These are phyloP conservation scores for Trichoderma atroviride DNA, from an alignment of 2,329 filamentous ascomycete genomes.

Conservation along the genomic window DNA sequence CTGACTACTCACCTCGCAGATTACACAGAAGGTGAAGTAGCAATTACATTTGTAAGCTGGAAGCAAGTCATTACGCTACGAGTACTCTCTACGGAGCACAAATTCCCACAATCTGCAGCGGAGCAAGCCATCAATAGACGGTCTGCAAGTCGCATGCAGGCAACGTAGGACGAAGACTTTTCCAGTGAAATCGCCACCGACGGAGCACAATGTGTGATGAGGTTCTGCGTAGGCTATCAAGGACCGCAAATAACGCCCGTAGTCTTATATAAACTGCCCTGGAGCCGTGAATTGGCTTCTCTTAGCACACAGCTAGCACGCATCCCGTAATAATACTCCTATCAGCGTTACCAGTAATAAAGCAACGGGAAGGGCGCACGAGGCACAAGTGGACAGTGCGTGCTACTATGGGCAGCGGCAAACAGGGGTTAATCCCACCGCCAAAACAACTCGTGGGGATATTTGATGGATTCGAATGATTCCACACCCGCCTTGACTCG, in stretches of 20 bases:
- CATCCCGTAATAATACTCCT: background rate
- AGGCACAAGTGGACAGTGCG: background rate
- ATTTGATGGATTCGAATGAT: constrained; percentile 2
- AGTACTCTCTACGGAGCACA: background rate
- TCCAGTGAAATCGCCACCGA: background rate
- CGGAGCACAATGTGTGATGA: background rate
- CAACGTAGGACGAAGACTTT: constrained; percentile 1
- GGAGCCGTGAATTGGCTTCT: background rate
- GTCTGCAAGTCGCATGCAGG: constrained; percentile 7
- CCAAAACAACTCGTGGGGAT: constrained; percentile 19
- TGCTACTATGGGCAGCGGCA: background rate
- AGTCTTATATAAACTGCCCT: background rate
- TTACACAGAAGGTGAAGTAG: background rate
- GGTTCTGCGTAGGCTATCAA: background rate
- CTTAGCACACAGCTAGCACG: background rate
- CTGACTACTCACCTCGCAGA: background rate
- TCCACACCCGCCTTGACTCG: background rate
- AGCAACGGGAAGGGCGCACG: background rate
- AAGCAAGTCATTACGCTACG: accelerated
- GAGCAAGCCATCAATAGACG: constrained; percentile 9
- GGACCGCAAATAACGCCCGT: background rate
- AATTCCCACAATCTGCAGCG: constrained; percentile 17
- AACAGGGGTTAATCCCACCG: constrained; percentile 15
- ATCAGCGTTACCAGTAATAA: background rate
- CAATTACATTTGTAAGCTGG: background rate